Evolutionary conservation across 2,329 filamentous ascomycete species (phyloP).

Genomic region (Calonectria leucothoes): DNA sequence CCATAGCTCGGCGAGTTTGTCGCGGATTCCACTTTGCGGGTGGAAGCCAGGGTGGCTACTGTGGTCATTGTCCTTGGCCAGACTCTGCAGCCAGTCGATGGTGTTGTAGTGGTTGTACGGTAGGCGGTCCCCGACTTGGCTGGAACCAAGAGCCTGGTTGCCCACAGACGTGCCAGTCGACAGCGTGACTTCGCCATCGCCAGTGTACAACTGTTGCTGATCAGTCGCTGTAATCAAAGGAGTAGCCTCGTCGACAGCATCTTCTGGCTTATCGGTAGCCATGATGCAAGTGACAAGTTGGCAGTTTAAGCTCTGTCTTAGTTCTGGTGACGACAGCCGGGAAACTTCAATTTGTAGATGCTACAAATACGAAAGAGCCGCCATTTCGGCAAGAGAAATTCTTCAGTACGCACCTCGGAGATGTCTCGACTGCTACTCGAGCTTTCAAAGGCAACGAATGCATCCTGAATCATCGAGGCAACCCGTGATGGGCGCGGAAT

Average conservation of each 20-base stretch:
- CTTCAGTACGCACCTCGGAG: not conserved
- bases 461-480: not conserved
- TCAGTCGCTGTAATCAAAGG: not conserved
- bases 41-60: not conserved
- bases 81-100: slow-evolving; percentile 71
- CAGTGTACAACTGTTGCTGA: not conserved
- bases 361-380: not conserved
- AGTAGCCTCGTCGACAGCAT: slow-evolving; percentile 3
- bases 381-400: not conserved
- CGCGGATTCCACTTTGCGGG: not conserved
- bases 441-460: not conserved
- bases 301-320: not conserved
- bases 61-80: slow-evolving; percentile 49
- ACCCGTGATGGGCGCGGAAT: not conserved
- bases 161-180: not conserved
- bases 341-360: not conserved
- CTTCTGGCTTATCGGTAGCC: not conserved
- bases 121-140: not conserved
- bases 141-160: not conserved
- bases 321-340: not conserved
- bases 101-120: slow-evolving; percentile 70
- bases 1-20: not conserved
- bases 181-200: not conserved
- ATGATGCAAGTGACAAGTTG: not conserved
- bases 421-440: too few species aligned